phyloP scores from a whole-genome alignment of 805 yeast species.

The Cyberlindnera bimundalis region DNA sequence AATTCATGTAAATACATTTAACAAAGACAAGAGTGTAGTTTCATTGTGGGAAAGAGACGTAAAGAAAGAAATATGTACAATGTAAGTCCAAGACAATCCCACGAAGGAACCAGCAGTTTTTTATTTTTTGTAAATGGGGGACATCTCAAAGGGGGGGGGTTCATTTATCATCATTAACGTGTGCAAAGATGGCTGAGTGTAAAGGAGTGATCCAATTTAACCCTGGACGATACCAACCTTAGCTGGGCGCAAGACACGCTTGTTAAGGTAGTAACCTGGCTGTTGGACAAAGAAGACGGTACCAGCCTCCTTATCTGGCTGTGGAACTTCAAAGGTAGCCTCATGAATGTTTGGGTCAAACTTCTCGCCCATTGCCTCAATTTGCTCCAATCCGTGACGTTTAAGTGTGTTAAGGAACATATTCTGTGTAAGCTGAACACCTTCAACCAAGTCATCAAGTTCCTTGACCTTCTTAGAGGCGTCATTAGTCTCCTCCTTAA shows the following conservation, averaged over 20 bases:
- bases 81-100: neutral
- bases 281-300: constrained; percentile 53
- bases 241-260: constrained; percentile 54
- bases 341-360: constrained; percentile 54
- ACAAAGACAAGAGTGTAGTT: neutral
- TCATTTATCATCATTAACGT: constrained; percentile 2
- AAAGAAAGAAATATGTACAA: neutral
- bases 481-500: constrained; percentile 25
- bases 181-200: neutral
- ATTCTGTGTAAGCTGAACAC: constrained; percentile 48
- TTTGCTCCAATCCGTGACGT: constrained; percentile 46
- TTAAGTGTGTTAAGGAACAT: constrained; percentile 47
- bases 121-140: neutral
- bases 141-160: neutral
- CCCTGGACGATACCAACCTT: constrained; percentile 53
- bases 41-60: neutral
- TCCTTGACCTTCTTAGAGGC: constrained; percentile 31
- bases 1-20: neutral
- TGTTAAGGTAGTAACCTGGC: constrained; percentile 48
- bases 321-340: constrained; percentile 51
- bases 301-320: constrained; percentile 52
- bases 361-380: constrained; percentile 45
- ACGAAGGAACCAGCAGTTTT: neutral
- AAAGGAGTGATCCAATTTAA: neutral
- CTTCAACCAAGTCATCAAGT: constrained; percentile 47